Percentiles rank a stretch among this genome's conserved stretches.
Evolutionary conservation across 176 grass and related monocot species (phyloP).

Genomic region (Zoysia japonica): DNA sequence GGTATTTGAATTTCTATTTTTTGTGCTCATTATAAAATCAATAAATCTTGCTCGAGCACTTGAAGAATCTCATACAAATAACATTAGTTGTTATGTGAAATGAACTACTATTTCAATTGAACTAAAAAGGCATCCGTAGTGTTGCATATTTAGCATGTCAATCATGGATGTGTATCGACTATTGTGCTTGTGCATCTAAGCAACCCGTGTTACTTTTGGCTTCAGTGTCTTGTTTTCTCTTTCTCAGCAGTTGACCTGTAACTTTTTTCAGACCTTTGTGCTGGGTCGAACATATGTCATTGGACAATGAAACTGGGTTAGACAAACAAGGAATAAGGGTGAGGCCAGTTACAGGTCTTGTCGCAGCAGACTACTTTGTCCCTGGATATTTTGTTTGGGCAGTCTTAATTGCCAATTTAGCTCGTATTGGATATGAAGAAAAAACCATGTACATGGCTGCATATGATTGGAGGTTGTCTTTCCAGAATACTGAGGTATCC

Average conservation of each 20-base stretch:
- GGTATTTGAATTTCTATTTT: background rate
- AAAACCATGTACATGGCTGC: constrained; percentile 99
- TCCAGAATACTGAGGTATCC: constrained; percentile 93
- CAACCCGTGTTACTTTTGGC: constrained; percentile 16
- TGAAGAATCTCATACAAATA: background rate
- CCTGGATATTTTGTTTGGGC: constrained; percentile 99
- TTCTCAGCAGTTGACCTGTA: constrained; percentile 28
- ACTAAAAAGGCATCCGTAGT: background rate
- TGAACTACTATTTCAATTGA: background rate
- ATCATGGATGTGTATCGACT: background rate
- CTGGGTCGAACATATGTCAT: constrained; percentile 97
- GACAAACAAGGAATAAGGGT: constrained; percentile 90
- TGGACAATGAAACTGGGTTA: constrained; percentile 98
- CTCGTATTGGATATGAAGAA: constrained; percentile 97
- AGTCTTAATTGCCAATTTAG: constrained; percentile 97
- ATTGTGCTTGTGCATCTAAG: constrained; percentile 2
- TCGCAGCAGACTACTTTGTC: constrained; percentile 96
- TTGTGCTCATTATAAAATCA: background rate
- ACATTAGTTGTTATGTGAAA: background rate
- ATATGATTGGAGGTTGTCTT: constrained; percentile 98
- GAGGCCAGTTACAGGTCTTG: constrained; percentile 85
- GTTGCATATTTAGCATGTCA: background rate
- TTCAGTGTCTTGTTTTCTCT: constrained; percentile 9
- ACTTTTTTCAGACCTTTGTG: constrained; percentile 75
- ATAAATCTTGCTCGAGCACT: background rate